phyloP scores from a whole-genome alignment of 1,139 yeast genomes.

The Arxiozyma slooffiae region DNA sequence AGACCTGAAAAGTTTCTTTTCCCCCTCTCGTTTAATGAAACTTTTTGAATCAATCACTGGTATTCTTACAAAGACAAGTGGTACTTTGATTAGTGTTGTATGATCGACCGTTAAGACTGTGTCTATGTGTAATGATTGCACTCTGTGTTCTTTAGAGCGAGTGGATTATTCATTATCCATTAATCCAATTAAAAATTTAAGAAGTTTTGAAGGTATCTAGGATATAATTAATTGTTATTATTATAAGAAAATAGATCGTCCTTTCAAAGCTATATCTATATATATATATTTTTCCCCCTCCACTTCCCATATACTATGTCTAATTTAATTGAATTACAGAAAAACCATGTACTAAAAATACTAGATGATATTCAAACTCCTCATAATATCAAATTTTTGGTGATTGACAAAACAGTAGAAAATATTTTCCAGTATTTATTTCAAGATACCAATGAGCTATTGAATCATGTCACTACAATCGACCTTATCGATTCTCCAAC shows the following conservation, averaged over 20 bases:
- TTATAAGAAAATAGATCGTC: background rate
- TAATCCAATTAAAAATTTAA: no score
- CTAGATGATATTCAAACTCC: constrained; percentile 24
- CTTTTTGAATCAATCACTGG: background rate
- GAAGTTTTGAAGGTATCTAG: background rate
- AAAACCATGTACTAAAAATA: constrained; percentile 18
- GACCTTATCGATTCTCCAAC: constrained; percentile 42
- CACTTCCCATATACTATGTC: constrained; percentile 18
- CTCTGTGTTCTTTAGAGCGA: no score
- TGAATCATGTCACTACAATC: constrained; percentile 39
- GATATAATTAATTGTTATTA: background rate
- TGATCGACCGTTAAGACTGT: background rate
- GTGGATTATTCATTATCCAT: no score
- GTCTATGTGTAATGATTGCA: background rate
- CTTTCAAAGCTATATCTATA: no score
- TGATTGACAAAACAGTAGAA: constrained; percentile 36
- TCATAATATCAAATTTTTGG: constrained; percentile 34
- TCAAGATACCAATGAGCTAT: constrained; percentile 30
- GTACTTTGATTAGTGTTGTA: no score
- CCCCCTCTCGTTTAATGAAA: background rate
- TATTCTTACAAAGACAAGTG: background rate
- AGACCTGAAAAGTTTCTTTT: no score
- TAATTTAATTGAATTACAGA: constrained; percentile 26
- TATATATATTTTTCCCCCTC: no score
- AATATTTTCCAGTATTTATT: constrained; percentile 30